Base-by-base conservation (phyloP, 345 rosid species). In the Gossypium anomalum region DNA sequence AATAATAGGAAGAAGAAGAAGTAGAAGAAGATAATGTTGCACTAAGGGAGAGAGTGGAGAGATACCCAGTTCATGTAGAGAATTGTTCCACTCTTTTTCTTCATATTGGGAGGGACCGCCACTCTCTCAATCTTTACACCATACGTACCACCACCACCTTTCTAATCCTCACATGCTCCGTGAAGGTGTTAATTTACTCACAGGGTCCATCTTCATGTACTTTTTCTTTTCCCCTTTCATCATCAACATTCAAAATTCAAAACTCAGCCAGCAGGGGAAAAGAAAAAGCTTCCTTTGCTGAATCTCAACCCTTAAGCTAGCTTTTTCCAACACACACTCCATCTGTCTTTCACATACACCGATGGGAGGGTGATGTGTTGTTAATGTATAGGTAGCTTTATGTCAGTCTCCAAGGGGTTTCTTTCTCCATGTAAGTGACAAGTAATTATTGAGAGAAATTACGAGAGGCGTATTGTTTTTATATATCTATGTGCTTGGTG, bases 361-460 rank as follows among this genome's bases (percentile, higher is more conserved):
- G 41, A 34, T 34, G 41, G 41, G 5, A 7, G 41, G 41, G 41
- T 34, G 41, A 34, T 34, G 41, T 34, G 41, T 34, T 34, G 41
- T 34, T 34, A 5, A 34, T 34, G 41, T 34, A 34, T 34, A 34
- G 41, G 41, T 34, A 34, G 41, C 56, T 70, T 74, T 64, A 49
- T 63, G 68, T 70, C 8, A 44, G 65, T 23, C 47, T 22, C 69
- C 34, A 6, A 51, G 27, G 19, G 44, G 19, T 55, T 56, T 38
- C 74, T 61, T 64, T 72, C 62, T 72, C 73, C 12, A 13, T 52
- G 66, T 34, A 19, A 58, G 44, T 56, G 83, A 74, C 75, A 80
- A 77, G 66, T 66, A 59, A 27, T 62, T 64, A 16, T 8, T 34
- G 22, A 34, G 22, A 34, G 67, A 62, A 17, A 15, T 29, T 20